Evolutionary conservation across 371 early-diverging fungal genomes (phyloP).

Genomic region (Mucor racemosus): DNA sequence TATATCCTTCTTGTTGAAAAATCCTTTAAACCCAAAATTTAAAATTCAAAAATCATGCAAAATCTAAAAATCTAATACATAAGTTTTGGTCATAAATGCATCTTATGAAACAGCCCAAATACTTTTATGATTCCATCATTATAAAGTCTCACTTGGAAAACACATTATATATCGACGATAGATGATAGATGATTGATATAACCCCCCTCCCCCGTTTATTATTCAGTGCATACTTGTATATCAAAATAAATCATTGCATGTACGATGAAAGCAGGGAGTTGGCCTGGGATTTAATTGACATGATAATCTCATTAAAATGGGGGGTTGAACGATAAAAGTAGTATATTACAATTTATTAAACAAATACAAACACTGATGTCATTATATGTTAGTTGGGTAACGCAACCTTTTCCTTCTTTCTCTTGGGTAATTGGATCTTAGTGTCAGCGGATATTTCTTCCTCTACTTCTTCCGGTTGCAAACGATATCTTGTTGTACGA

Average conservation of each 20-base stretch:
- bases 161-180: neutral
- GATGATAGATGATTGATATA: neutral
- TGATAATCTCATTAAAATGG: neutral
- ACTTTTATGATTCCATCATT: neutral
- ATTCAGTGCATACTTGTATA: neutral
- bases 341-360: neutral
- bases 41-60: neutral
- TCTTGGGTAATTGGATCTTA: neutral
- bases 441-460: neutral
- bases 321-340: neutral
- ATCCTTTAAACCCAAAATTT: neutral
- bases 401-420: constrained; percentile 2
- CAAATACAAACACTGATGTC: neutral
- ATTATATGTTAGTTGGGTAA: constrained; percentile 1
- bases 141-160: no score
- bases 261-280: neutral
- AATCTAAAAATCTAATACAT: neutral
- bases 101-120: neutral
- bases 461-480: neutral
- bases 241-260: neutral
- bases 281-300: neutral
- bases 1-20: no score
- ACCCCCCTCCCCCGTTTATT: no score
- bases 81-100: neutral
- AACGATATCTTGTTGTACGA: neutral